A percentile compares a stretch with the other conserved stretches of the same genome.
These are phyloP conservation scores for Morella rubra DNA, from an alignment of 306 rosid species.

Conservation along the genomic window DNA sequence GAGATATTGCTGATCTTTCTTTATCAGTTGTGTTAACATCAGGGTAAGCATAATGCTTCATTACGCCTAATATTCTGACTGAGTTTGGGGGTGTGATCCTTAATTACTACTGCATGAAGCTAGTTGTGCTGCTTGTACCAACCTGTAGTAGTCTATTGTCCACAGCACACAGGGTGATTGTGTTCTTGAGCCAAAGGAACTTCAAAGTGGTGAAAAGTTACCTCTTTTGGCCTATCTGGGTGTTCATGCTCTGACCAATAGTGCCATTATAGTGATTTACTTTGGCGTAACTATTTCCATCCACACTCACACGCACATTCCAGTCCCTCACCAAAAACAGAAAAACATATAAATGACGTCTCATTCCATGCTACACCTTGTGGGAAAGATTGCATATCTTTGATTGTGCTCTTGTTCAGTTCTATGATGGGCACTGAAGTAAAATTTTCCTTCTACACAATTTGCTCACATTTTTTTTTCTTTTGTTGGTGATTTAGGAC, in stretches of 20 bases:
- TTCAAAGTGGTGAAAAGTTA: background rate
- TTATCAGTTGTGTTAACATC: constrained; percentile 88
- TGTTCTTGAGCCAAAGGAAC: constrained; percentile 9
- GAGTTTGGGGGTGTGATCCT: background rate
- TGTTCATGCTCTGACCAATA: background rate
- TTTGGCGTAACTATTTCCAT: background rate
- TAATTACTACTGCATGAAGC: constrained; percentile 4
- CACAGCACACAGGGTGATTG: background rate
- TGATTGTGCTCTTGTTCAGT: background rate
- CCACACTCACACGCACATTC: background rate
- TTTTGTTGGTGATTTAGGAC: constrained; percentile 54
- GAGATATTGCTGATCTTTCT: constrained; percentile 82
- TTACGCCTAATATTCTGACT: constrained; percentile 6
- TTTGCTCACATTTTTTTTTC: constrained; percentile 14
- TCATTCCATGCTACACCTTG: background rate
- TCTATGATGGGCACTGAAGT: background rate
- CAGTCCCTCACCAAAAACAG: background rate
- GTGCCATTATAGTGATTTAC: background rate
- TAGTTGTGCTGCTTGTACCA: background rate
- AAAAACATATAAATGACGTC: background rate
- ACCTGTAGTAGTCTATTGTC: background rate
- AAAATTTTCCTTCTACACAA: background rate
- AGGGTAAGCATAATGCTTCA: constrained; percentile 51
- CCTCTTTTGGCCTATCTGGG: constrained; percentile 8
- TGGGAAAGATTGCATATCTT: background rate